A percentile compares a stretch with the other conserved stretches of the same genome.
Evolutionary conservation across 129 eudicot genomes (phyloP).

Genomic region (Scalesia atractyloides): DNA sequence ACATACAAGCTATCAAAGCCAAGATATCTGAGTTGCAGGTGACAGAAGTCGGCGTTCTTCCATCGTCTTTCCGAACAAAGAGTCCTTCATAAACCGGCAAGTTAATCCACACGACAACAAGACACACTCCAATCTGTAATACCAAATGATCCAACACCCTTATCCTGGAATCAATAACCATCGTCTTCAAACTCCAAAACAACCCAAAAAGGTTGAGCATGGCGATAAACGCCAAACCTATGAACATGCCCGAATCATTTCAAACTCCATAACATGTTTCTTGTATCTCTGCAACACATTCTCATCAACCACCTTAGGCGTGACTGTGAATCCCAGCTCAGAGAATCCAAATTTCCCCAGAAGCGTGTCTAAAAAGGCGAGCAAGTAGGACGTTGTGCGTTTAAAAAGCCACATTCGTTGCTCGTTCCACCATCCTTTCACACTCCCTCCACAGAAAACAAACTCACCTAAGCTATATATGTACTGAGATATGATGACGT

Average conservation of each 20-base stretch:
- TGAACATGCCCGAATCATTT: slow-evolving; percentile 12
- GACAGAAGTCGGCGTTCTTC: slow-evolving; percentile 20
- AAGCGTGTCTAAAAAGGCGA: slow-evolving; percentile 6
- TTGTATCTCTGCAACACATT: slow-evolving; percentile 17
- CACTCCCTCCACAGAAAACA: slow-evolving; percentile 12
- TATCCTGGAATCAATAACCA: background rate
- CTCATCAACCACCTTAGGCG: slow-evolving; percentile 13
- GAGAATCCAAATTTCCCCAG: background rate
- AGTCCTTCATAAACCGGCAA: slow-evolving; percentile 34
- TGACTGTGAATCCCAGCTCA: slow-evolving; percentile 15
- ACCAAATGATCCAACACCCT: slow-evolving; percentile 6
- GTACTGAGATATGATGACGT: slow-evolving; percentile 20
- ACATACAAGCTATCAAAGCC: slow-evolving; percentile 11
- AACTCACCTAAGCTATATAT: slow-evolving; percentile 26
- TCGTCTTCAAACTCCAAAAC: slow-evolving; percentile 2
- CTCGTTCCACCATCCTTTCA: slow-evolving; percentile 24
- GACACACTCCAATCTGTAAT: slow-evolving; percentile 18
- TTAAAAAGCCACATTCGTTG: slow-evolving; percentile 21
- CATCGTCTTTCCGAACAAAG: slow-evolving; percentile 38
- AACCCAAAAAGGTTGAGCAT: slow-evolving; percentile 29
- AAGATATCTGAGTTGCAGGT: slow-evolving; percentile 16
- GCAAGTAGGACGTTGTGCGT: slow-evolving; percentile 16
- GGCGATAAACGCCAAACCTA: slow-evolving; percentile 25
- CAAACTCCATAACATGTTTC: slow-evolving; percentile 25
- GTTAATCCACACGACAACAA: slow-evolving; percentile 17